Evolutionary conservation across 2,329 filamentous ascomycete species (phyloP).

Genomic region (Coniella lustricola): DNA sequence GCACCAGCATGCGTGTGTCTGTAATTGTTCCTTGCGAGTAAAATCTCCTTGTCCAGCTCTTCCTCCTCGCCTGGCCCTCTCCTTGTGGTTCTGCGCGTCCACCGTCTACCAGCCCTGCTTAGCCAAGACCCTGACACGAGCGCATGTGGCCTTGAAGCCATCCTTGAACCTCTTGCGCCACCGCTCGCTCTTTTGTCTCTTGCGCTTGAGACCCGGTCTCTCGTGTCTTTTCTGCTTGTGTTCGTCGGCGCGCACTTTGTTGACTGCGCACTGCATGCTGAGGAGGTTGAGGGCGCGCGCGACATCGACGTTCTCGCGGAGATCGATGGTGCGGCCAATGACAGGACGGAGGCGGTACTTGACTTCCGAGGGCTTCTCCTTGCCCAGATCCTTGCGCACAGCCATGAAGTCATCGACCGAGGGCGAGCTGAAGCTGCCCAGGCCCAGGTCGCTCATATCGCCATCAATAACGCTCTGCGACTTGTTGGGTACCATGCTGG

Average conservation of each 20-base stretch:
- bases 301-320: slow-evolving; percentile 34
- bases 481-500: neutral
- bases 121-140: slow-evolving; percentile 61
- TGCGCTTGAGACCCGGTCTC: slow-evolving; percentile 67
- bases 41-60: no score
- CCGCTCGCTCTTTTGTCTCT: slow-evolving; percentile 62
- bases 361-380: slow-evolving; percentile 17
- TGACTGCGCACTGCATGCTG: slow-evolving; percentile 34
- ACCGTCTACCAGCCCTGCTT: slow-evolving; percentile 66
- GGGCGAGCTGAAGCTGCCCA: slow-evolving; percentile 6
- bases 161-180: slow-evolving; percentile 63
- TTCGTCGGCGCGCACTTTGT: slow-evolving; percentile 51
- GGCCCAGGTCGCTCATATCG: slow-evolving; percentile 19
- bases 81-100: neutral
- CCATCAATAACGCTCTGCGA: slow-evolving; percentile 21
- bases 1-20: no score
- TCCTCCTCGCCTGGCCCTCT: no score
- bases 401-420: slow-evolving; percentile 23
- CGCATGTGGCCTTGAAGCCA: slow-evolving; percentile 59
- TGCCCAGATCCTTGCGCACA: slow-evolving; percentile 16
- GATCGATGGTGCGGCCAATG: slow-evolving; percentile 37
- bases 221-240: slow-evolving; percentile 64
- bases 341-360: slow-evolving; percentile 32
- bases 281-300: slow-evolving; percentile 38
- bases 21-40: no score